Percentiles rank a stretch among this genome's conserved stretches.
These are phyloP conservation scores for Endothia cerciana DNA, from an alignment of 2,329 filamentous ascomycete species.

Conservation along the genomic window DNA sequence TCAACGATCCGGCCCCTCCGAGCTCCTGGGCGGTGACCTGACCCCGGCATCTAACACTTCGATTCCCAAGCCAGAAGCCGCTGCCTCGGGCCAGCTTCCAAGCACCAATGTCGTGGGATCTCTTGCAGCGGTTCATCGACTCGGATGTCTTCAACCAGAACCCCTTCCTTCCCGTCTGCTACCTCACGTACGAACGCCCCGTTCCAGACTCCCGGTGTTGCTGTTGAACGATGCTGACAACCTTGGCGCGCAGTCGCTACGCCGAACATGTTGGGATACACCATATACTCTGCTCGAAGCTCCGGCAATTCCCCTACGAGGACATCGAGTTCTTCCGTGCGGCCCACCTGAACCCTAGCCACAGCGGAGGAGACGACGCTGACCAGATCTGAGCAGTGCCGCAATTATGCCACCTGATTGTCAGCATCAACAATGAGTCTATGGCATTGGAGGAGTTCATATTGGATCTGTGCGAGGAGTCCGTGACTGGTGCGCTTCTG, in stretches of 20 bases:
- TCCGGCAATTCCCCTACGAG: conserved; percentile 86
- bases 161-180: conserved; percentile 85
- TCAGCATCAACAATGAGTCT: conserved; percentile 87
- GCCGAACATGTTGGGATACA: conserved; percentile 89
- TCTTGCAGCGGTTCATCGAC: conserved; percentile 89
- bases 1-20: neutral
- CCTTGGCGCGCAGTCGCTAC: conserved; percentile 66
- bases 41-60: conserved; percentile 10
- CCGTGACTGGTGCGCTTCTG: conserved; percentile 80
- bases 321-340: conserved; percentile 84
- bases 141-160: conserved; percentile 93
- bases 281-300: conserved; percentile 85
- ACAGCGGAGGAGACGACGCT: neutral
- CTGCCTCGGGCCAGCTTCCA: conserved; percentile 30
- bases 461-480: conserved; percentile 84
- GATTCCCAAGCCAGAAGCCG: conserved; percentile 28
- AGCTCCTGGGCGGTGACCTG: conserved; percentile 18
- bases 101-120: conserved; percentile 76
- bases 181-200: conserved; percentile 73
- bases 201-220: conserved; percentile 14
- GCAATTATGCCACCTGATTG: conserved; percentile 84
- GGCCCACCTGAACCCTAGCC: neutral
- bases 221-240: conserved; percentile 18
- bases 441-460: conserved; percentile 90
- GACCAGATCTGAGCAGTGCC: conserved; percentile 50